These are phyloP conservation scores for Gypsophila paniculata DNA, from an alignment of 179 eudicot genomes.

Conservation along the genomic window DNA sequence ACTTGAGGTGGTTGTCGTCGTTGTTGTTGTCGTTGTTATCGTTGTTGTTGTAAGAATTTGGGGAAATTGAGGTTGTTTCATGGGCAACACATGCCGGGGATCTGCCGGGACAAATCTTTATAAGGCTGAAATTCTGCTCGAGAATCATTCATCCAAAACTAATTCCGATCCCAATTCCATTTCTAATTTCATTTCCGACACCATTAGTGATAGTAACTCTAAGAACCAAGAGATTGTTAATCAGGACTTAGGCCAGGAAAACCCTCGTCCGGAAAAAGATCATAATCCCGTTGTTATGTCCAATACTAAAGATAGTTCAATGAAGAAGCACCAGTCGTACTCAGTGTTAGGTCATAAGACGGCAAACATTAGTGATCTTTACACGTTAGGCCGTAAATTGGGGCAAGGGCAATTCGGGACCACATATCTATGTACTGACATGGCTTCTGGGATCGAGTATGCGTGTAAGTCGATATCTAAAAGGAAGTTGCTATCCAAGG, in stretches of 20 bases:
- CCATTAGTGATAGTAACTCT: conserved; percentile 32
- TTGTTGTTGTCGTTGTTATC: conserved; percentile 29
- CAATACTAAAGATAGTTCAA: conserved; percentile 36
- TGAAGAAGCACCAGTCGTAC: conserved; percentile 51
- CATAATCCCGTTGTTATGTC: conserved; percentile 27
- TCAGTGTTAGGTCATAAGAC: conserved; percentile 76
- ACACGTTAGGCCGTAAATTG: conserved; percentile 64
- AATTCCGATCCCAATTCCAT: conserved; percentile 24
- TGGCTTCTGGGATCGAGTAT: conserved; percentile 48
- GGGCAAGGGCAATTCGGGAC: conserved; percentile 87
- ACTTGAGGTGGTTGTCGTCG: not conserved
- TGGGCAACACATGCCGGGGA: conserved; percentile 97
- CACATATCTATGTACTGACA: conserved; percentile 67
- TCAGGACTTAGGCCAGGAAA: conserved; percentile 45
- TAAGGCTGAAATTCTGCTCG: conserved; percentile 56
- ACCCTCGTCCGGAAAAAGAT: conserved; percentile 35
- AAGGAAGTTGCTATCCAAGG: conserved; percentile 80
- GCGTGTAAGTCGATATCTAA: conserved; percentile 82
- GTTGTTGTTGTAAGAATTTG: conserved; percentile 14
- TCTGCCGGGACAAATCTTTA: conserved; percentile 46
- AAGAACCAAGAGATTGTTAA: conserved; percentile 42
- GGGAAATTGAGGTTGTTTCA: conserved; percentile 45
- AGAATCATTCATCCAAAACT: conserved; percentile 35
- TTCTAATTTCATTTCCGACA: conserved; percentile 10
- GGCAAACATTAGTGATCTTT: conserved; percentile 72